Evolutionary conservation across 805 yeast genomes (phyloP), one percentile per base, ranked within the genome.

Genomic region (Kazachstania bromeliacearum): DNA sequence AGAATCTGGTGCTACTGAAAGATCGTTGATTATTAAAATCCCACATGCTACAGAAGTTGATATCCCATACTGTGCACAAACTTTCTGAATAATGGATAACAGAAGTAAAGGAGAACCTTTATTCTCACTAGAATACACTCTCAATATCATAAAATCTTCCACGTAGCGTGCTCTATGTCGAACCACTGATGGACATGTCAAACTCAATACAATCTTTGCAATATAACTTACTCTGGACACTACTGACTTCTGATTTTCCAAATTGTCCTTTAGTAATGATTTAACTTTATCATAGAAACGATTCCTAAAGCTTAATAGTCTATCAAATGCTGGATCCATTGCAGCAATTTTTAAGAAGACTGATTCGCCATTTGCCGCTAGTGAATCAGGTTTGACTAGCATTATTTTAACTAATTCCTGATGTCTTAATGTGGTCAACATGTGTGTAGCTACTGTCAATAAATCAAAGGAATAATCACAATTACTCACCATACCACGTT

Each of bases 41-140:
- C n/a, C 28, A 13, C 14, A 26, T 5, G 28, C 15, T 26, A 26
- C 6, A 14, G 12, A 6, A 14, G n/a, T 13, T 8, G 17, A 10
- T 13, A 26, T 29, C 21, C 17, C 13, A 29, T 29, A 29, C 12
- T 6, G 4, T n/a, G 4, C 7, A 4, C 29, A 28, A 4, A 34
- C 26, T 7, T 15, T n/a, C 30, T 55, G 57, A 13, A 55, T 35
- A 10, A 55, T 53, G 4, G 49, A 40, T 5, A 53, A 39, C 4
- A 47, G 28, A 2, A 50, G 19, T 6, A 53, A 32, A 7, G 50
- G 46, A 23, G 44, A 44, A 3, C 59, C 57, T 15, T 32, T 40
- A 3, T 42, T 33, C 22, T 53, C 55, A 5, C 51, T 45, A 2
- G 57, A 43, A 35, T 53, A 55, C 2, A 55, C 39, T 31, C 59